Evolutionary conservation across 768 basidiomycete species (phyloP).

Genomic region (Saitozyma podzolica): DNA sequence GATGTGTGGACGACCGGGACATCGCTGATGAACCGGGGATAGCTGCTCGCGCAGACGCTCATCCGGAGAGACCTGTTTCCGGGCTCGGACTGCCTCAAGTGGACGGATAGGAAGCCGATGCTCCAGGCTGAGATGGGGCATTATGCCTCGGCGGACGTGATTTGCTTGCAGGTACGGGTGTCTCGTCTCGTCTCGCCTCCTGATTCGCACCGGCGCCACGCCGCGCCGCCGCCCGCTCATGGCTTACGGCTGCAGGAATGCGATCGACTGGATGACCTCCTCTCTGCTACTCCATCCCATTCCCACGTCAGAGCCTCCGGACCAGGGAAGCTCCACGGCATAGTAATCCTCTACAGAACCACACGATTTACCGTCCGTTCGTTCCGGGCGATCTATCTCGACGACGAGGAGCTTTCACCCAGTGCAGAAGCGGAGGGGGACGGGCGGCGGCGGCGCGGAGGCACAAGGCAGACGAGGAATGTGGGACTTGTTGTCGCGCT

Average conservation of each 20-base stretch:
- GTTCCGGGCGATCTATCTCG: conserved; percentile 65
- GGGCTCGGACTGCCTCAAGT: conserved; percentile 69
- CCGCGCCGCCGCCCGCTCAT: neutral
- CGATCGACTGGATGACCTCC: conserved; percentile 71
- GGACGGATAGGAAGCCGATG: conserved; percentile 70
- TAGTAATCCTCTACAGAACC: conserved; percentile 73
- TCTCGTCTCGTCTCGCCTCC: neutral
- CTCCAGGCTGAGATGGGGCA: conserved; percentile 71
- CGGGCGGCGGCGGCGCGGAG: conserved; percentile 53
- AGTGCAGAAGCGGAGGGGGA: conserved; percentile 56
- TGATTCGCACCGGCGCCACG: neutral
- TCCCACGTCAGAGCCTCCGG: conserved; percentile 67
- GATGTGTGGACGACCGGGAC: neutral
- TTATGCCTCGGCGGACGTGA: conserved; percentile 67
- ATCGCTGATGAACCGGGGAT: conserved; percentile 3
- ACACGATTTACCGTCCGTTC: conserved; percentile 58
- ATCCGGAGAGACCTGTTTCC: conserved; percentile 51
- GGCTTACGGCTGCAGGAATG: conserved; percentile 66
- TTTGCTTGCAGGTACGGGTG: conserved; percentile 75
- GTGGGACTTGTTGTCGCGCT: conserved; percentile 75
- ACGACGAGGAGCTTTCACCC: conserved; percentile 60
- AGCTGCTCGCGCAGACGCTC: conserved; percentile 50
- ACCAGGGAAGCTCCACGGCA: conserved; percentile 77
- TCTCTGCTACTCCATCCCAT: conserved; percentile 69
- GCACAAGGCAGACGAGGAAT: conserved; percentile 58